Evolutionary conservation across 1,139 yeast genomes (phyloP).

Genomic region (Saccharomyces hybrid): DNA sequence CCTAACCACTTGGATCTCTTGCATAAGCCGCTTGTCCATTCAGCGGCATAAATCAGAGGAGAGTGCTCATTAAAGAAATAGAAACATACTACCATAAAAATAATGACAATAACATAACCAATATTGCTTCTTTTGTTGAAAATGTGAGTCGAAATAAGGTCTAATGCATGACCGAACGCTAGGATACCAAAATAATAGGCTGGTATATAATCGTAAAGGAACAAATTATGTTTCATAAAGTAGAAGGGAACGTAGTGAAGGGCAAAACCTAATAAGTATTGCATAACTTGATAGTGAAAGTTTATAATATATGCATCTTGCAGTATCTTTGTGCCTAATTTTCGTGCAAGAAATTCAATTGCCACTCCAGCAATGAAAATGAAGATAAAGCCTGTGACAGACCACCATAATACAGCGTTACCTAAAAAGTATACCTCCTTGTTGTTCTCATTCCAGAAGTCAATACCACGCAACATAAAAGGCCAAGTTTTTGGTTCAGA

Average conservation of each 20-base stretch:
- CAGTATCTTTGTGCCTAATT: slow-evolving; percentile 48
- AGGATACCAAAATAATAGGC: slow-evolving; percentile 83
- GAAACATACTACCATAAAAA: slow-evolving; percentile 45
- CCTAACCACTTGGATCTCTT: slow-evolving; percentile 48
- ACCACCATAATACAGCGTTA: slow-evolving; percentile 88
- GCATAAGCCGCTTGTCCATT: slow-evolving; percentile 73
- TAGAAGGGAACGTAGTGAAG: slow-evolving; percentile 81
- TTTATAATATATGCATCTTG: slow-evolving; percentile 51
- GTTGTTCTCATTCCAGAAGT: slow-evolving; percentile 79
- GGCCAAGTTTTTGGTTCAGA: slow-evolving; percentile 95
- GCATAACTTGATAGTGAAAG: slow-evolving; percentile 63
- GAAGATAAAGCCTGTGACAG: slow-evolving; percentile 52
- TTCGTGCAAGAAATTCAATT: slow-evolving; percentile 67
- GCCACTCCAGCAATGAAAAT: slow-evolving; percentile 48
- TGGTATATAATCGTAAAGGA: slow-evolving; percentile 88
- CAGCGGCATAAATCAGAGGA: slow-evolving; percentile 70
- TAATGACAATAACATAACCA: slow-evolving; percentile 40
- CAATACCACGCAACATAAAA: slow-evolving; percentile 78
- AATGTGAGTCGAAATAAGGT: slow-evolving; percentile 49
- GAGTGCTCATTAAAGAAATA: slow-evolving; percentile 57
- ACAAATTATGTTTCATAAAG: slow-evolving; percentile 89
- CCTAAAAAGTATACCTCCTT: slow-evolving; percentile 82
- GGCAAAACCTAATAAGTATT: slow-evolving; percentile 73
- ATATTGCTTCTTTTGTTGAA: slow-evolving; percentile 36
- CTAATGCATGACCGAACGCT: slow-evolving; percentile 76